Evolutionary conservation across 1,284 basidiomycete species (phyloP).

Genomic region (Irpex rosettiformis): DNA sequence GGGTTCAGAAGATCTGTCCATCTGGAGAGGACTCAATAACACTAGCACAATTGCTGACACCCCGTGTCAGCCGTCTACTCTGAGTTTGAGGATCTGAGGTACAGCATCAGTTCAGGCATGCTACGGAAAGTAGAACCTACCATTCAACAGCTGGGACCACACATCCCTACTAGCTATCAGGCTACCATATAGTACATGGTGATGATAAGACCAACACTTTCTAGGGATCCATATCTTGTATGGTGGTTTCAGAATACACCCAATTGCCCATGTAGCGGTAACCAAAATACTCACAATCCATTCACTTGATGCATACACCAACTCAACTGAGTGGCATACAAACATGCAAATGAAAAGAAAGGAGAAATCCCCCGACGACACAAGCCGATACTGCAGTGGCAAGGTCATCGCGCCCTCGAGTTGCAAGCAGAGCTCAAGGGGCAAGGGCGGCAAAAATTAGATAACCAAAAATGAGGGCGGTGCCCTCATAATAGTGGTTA

Average conservation of each 20-base stretch:
- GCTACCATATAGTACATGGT: no score
- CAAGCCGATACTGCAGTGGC: conserved; percentile 17
- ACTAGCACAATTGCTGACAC: no score
- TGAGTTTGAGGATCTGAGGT: no score
- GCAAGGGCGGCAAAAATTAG: conserved; percentile 17
- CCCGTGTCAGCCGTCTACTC: no score
- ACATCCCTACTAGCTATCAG: no score
- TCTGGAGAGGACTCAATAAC: neutral
- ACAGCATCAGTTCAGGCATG: no score
- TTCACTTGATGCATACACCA: conserved; percentile 8
- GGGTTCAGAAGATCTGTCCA: neutral
- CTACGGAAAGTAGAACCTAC: no score
- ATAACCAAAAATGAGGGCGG: conserved; percentile 18
- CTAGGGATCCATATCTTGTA: no score
- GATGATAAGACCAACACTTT: no score
- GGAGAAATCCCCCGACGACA: conserved; percentile 17
- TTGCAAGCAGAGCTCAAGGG: conserved; percentile 16
- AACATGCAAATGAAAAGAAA: conserved; percentile 14
- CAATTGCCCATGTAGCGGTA: neutral
- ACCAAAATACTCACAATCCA: neutral
- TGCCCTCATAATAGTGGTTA: conserved; percentile 17
- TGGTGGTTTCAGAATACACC: neutral
- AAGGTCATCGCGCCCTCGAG: conserved; percentile 16
- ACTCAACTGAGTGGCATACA: conserved; percentile 7
- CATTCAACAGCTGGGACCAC: no score